Percentiles rank a stretch among this genome's conserved stretches.
phyloP scores from a whole-genome alignment of 164 flowering plant genomes.

The Tetrastigma voinierianum region DNA sequence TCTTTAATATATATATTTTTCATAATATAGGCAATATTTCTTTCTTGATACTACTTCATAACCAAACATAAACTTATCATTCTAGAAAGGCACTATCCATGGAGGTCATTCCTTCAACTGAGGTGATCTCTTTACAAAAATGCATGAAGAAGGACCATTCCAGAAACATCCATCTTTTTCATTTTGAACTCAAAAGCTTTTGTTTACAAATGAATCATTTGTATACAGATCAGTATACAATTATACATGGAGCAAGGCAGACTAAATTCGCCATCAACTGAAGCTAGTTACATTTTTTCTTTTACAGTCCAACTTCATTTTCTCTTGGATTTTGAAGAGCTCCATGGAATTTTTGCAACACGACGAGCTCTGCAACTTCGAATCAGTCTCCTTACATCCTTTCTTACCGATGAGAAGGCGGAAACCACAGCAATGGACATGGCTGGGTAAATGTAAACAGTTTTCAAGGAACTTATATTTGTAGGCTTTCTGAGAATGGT shows the following conservation, averaged over 20 bases:
- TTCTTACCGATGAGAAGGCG: constrained; percentile 36
- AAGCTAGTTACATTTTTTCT: background rate
- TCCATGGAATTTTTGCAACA: background rate
- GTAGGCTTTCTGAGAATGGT: constrained; percentile 8
- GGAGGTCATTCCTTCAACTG: too few relatives aligned
- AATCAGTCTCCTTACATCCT: constrained; percentile 37
- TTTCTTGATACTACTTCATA: too few relatives aligned
- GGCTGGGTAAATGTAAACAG: constrained; percentile 27
- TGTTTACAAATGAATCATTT: background rate
- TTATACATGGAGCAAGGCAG: background rate
- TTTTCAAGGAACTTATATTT: background rate
- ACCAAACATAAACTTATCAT: too few relatives aligned
- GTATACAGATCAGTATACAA: background rate
- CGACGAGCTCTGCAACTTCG: constrained; percentile 17
- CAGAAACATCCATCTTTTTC: too few relatives aligned
- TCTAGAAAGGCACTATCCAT: too few relatives aligned
- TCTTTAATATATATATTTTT: too few relatives aligned
- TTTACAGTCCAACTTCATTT: background rate
- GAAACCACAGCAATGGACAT: constrained; percentile 28
- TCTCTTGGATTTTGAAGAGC: background rate
- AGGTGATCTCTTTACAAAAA: too few relatives aligned
- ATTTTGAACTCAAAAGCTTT: too few relatives aligned
- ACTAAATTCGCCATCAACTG: background rate
- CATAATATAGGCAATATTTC: too few relatives aligned
- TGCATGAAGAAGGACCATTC: too few relatives aligned